Conservation (phyloP, 2,329 filamentous ascomycete genomes). For the Fusarium nanum region DNA sequence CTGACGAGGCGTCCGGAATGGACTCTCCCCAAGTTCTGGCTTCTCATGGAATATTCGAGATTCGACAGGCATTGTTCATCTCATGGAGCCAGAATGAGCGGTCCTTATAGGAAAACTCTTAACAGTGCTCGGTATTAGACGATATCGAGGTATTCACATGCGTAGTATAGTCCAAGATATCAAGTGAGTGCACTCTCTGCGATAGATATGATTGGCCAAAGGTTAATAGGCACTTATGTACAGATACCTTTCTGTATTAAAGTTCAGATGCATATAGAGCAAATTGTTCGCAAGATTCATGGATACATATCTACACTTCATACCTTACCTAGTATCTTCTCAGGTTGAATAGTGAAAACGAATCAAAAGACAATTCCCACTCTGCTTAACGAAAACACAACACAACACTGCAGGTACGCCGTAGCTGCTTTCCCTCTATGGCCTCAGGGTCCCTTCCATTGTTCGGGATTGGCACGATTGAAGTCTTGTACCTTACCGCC, state of each 20-base stretch:
- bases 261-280: no score
- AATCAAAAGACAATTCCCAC: background rate
- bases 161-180: background rate
- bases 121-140: background rate
- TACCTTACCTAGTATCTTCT: background rate
- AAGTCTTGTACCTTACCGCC: conserved; percentile 32
- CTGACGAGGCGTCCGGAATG: background rate
- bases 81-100: background rate
- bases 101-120: background rate
- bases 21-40: background rate
- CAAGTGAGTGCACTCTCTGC: no score
- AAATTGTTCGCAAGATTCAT: no score
- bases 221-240: no score
- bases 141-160: background rate
- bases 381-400: background rate
- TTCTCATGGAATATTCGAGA: background rate
- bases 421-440: conserved; percentile 28
- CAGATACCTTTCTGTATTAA: no score
- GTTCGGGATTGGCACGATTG: conserved; percentile 40
- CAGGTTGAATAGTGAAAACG: background rate
- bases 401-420: conserved; percentile 38
- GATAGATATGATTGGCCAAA: no score
- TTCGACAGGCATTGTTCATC: background rate
- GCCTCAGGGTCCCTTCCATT: conserved; percentile 15
- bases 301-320: background rate